phyloP scores from a whole-genome alignment of 768 basidiomycete genomes.

The Russula dissimulans region DNA sequence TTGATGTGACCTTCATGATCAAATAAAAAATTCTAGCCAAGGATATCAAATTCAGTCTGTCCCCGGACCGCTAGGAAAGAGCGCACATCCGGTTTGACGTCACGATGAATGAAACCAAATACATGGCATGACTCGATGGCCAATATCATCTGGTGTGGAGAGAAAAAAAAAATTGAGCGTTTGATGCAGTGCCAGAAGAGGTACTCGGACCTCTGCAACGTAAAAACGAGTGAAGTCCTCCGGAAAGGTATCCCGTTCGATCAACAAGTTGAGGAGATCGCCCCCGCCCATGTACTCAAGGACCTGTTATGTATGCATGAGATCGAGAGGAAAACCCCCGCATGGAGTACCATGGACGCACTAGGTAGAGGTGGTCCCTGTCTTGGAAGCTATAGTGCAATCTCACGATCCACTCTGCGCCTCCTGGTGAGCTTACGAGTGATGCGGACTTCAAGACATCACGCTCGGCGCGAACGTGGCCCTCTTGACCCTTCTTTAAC shows the following conservation, averaged over 20 bases:
- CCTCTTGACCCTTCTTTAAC: constrained; percentile 95
- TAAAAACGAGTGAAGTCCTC: constrained; percentile 92
- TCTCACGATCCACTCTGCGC: constrained; percentile 90
- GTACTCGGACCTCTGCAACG: constrained; percentile 68
- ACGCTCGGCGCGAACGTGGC: constrained; percentile 92
- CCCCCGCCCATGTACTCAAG: constrained; percentile 95
- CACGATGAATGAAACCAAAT: constrained; percentile 94
- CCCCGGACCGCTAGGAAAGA: not conserved
- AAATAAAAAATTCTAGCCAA: constrained; percentile 83
- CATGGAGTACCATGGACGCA: constrained; percentile 32
- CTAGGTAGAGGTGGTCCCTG: constrained; percentile 89
- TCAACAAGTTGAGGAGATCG: constrained; percentile 91
- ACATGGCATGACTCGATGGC: constrained; percentile 90
- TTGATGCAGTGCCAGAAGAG: not conserved
- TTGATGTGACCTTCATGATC: constrained; percentile 89
- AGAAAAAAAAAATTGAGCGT: not conserved
- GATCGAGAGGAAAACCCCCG: constrained; percentile 32
- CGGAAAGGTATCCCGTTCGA: constrained; percentile 84
- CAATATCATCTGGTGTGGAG: constrained; percentile 66
- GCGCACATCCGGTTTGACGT: constrained; percentile 90
- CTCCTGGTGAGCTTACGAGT: constrained; percentile 58
- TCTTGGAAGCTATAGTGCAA: constrained; percentile 94
- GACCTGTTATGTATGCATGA: constrained; percentile 52
- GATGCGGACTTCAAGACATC: constrained; percentile 90
- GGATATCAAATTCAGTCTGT: constrained; percentile 10